These are phyloP conservation scores for Aspergillus pseudotamarii DNA, from an alignment of 2,329 filamentous ascomycete genomes.

Conservation along the genomic window DNA sequence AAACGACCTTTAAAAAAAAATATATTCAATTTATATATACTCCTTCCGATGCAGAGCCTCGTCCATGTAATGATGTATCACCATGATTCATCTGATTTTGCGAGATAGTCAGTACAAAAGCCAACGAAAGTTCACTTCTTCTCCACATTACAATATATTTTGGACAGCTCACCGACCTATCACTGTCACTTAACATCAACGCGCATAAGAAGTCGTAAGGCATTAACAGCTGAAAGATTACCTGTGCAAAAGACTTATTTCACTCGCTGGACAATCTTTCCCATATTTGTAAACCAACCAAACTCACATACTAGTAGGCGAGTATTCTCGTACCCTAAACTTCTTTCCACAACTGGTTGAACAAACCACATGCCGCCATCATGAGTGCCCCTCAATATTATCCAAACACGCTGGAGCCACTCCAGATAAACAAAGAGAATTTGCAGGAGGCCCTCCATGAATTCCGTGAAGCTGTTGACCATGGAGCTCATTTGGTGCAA, in stretches of 20 bases:
- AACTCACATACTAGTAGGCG: neutral
- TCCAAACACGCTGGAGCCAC: conserved; percentile 27
- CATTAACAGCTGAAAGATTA: neutral
- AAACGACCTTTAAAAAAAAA: neutral
- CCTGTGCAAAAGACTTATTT: neutral
- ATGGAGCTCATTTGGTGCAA: conserved; percentile 31
- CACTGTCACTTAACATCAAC: neutral
- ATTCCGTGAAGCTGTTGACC: conserved; percentile 33
- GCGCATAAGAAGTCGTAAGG: neutral
- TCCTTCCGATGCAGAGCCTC: neutral
- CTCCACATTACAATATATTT: neutral
- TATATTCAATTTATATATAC: neutral
- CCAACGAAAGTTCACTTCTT: neutral
- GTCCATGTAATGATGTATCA: neutral
- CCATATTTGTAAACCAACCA: neutral
- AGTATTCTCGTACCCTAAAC: neutral
- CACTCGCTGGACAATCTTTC: neutral
- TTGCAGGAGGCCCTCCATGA: conserved; percentile 28
- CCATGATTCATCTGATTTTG: neutral
- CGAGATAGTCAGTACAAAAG: neutral
- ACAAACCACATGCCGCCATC: neutral
- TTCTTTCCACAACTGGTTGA: neutral
- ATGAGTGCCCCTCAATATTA: conserved; percentile 28
- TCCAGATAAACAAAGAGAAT: conserved; percentile 20
- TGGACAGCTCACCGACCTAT: neutral